phyloP scores from a whole-genome alignment of 73 alveolate genomes.

The Paramecium bursaria region DNA sequence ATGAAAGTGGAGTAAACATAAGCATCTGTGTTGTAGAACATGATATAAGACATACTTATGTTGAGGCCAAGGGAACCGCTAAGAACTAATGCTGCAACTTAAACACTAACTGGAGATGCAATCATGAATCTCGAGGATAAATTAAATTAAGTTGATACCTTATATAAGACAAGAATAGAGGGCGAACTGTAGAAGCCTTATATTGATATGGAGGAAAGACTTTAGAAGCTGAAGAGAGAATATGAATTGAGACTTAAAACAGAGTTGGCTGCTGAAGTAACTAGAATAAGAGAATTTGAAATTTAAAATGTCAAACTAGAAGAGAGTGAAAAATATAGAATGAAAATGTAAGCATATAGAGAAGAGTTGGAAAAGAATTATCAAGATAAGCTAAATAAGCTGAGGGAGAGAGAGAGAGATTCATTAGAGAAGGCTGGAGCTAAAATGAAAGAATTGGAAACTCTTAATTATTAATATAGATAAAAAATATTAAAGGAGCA shows the following conservation, averaged over 20 bases:
- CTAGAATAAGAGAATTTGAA: constrained; percentile 68
- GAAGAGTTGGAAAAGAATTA: constrained; percentile 68
- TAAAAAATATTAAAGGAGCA: constrained; percentile 62
- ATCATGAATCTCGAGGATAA: constrained; percentile 62
- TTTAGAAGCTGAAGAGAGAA: constrained; percentile 60
- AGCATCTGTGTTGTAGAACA: constrained; percentile 42
- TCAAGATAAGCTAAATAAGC: constrained; percentile 56
- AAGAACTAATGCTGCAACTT: constrained; percentile 66
- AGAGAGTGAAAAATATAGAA: constrained; percentile 64
- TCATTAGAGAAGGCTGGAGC: constrained; percentile 54
- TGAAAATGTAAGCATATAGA: constrained; percentile 54
- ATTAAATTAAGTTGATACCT: constrained; percentile 58
- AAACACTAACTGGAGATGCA: constrained; percentile 67
- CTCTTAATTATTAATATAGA: constrained; percentile 62
- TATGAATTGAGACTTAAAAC: constrained; percentile 65
- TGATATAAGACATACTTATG: constrained; percentile 44
- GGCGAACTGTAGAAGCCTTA: constrained; percentile 60
- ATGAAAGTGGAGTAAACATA: constrained; percentile 2
- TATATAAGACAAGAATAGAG: constrained; percentile 57
- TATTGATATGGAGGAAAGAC: constrained; percentile 62
- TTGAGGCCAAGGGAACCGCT: constrained; percentile 44
- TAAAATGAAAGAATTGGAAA: constrained; percentile 64
- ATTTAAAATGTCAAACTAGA: constrained; percentile 48
- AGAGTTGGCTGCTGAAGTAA: constrained; percentile 58
- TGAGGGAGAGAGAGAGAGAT: constrained; percentile 68